Conservation (phyloP, 2,329 filamentous ascomycete genomes). For the Cytospora piceicola region DNA sequence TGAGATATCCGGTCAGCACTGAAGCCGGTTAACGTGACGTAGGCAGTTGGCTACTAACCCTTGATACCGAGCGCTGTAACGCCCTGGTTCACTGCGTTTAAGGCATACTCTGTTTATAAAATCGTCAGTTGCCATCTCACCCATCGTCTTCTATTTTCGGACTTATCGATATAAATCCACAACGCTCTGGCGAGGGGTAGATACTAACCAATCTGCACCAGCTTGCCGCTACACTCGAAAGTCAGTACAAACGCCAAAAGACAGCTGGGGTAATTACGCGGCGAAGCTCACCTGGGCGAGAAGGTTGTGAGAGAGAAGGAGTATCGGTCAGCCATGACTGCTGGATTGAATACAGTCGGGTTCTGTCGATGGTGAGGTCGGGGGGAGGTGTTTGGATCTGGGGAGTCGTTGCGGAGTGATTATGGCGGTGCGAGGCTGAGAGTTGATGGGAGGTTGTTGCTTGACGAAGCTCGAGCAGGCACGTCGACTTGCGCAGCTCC, state of each 20-base stretch:
- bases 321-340: slow-evolving; percentile 91
- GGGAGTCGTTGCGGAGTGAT: neutral
- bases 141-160: slow-evolving; percentile 7
- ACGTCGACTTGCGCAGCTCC: slow-evolving; percentile 5
- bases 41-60: slow-evolving; percentile 58
- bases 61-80: slow-evolving; percentile 99
- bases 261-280: slow-evolving; percentile 16
- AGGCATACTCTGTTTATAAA: slow-evolving; percentile 79
- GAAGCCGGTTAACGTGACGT: neutral
- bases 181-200: slow-evolving; percentile 37
- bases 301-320: slow-evolving; percentile 99
- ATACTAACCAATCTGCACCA: slow-evolving; percentile 88
- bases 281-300: slow-evolving; percentile 84
- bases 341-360: slow-evolving; percentile 30
- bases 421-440: slow-evolving; percentile 3
- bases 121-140: slow-evolving; percentile 30
- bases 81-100: slow-evolving; percentile 99
- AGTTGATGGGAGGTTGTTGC: slow-evolving; percentile 13
- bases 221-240: slow-evolving; percentile 75
- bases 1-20: slow-evolving; percentile 44
- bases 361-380: neutral
- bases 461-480: slow-evolving; percentile 32
- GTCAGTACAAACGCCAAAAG: slow-evolving; percentile 33
- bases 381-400: neutral
- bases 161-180: neutral